These are phyloP conservation scores for Agapanthus africanus DNA, from an alignment of 106 monocot species.

Conservation along the genomic window DNA sequence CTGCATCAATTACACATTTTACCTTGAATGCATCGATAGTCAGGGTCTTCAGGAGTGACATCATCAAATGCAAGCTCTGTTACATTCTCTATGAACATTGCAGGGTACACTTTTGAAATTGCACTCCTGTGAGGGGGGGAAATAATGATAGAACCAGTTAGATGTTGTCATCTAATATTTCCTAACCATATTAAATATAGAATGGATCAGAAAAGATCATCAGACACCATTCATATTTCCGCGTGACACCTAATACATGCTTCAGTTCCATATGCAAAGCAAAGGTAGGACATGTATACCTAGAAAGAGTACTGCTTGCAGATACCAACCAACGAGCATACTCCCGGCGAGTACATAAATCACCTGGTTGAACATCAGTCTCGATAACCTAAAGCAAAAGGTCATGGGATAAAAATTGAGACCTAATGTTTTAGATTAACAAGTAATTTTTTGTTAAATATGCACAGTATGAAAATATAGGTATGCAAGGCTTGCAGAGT, in stretches of 20 bases:
- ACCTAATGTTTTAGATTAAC: neutral
- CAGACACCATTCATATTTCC: too few species aligned
- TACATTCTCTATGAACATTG: conserved; percentile 95
- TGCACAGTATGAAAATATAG: neutral
- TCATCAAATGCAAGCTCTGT: conserved; percentile 99
- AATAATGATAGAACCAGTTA: too few species aligned
- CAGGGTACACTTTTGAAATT: conserved; percentile 88
- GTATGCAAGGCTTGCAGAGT: neutral
- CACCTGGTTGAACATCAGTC: conserved; percentile 71
- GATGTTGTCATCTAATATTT: too few species aligned
- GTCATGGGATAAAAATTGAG: conserved; percentile 2
- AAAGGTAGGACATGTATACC: conserved; percentile 25
- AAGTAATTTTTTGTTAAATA: neutral
- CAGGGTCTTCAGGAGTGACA: conserved; percentile 82
- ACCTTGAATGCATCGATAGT: conserved; percentile 94
- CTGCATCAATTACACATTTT: conserved; percentile 6
- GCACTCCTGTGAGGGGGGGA: conserved; percentile 44
- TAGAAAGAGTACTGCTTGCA: conserved; percentile 75
- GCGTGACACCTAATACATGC: neutral
- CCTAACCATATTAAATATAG: too few species aligned
- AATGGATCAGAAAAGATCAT: too few species aligned
- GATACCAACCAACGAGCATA: conserved; percentile 98
- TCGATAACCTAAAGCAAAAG: conserved; percentile 75
- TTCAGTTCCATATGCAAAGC: neutral
- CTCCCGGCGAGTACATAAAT: conserved; percentile 92